phyloP scores from a whole-genome alignment of 176 grass and related monocot genomes.

The Juncus effusus region DNA sequence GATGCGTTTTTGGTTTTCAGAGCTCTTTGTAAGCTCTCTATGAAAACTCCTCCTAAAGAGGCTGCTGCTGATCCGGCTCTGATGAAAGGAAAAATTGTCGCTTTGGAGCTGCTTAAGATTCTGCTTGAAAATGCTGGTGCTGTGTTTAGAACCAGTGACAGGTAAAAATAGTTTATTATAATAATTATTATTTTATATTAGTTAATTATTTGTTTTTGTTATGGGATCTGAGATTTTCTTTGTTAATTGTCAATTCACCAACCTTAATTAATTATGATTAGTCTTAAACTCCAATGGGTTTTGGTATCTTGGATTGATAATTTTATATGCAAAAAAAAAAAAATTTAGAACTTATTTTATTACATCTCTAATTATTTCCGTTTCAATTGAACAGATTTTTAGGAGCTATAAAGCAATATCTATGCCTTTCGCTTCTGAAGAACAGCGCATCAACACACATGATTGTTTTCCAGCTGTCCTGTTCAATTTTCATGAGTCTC shows the following conservation, averaged over 20 bases:
- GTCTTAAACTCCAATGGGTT: neutral
- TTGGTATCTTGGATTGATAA: neutral
- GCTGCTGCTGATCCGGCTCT: conserved; percentile 63
- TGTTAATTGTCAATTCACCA: too few relatives aligned
- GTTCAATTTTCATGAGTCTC: conserved; percentile 98
- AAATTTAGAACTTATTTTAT: neutral
- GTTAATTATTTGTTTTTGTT: conserved; percentile 1
- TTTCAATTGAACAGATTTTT: conserved; percentile 76
- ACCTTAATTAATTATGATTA: too few relatives aligned
- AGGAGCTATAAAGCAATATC: conserved; percentile 96
- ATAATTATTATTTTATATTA: neutral
- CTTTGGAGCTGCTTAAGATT: conserved; percentile 93
- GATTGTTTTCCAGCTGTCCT: conserved; percentile 98
- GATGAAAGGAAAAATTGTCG: conserved; percentile 95
- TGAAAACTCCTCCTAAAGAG: conserved; percentile 96
- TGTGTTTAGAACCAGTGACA: conserved; percentile 93
- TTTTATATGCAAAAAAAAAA: neutral
- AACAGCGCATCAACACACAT: conserved; percentile 94
- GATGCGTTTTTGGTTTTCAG: conserved; percentile 96
- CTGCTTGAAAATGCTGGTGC: conserved; percentile 99
- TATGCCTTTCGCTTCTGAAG: conserved; percentile 95
- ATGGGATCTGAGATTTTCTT: too few relatives aligned
- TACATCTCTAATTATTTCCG: neutral
- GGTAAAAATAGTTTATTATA: conserved; percentile 38
- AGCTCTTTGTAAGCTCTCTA: conserved; percentile 94